Evolutionary conservation across 192 early-diverging fungal genomes (phyloP).

Genomic region (Coemansia sp.): DNA sequence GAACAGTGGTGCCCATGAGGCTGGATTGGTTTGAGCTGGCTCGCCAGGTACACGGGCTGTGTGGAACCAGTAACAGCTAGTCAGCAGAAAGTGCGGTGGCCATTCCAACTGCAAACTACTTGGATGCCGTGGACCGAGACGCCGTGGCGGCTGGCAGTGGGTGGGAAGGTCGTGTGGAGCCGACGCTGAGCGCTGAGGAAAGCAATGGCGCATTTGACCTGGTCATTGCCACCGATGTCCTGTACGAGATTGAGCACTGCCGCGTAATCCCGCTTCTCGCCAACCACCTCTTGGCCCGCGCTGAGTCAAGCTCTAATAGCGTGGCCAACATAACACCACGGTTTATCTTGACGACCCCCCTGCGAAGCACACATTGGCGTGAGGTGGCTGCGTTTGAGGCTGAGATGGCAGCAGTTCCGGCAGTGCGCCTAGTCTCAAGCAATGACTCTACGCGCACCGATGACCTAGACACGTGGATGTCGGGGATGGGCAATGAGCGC

Average conservation of each 20-base stretch:
- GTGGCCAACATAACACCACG: neutral
- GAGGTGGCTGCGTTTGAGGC: slow-evolving; percentile 21
- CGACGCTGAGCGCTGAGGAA: neutral
- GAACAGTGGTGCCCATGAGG: neutral
- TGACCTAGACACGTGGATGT: slow-evolving; percentile 9
- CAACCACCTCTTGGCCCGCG: slow-evolving; percentile 11
- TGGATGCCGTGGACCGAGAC: slow-evolving; percentile 4
- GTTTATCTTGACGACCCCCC: slow-evolving; percentile 12
- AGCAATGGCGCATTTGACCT: slow-evolving; percentile 8
- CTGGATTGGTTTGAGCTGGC: slow-evolving; percentile 20
- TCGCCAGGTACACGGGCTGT: neutral
- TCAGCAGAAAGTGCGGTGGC: neutral
- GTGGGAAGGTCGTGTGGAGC: neutral
- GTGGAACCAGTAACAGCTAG: neutral
- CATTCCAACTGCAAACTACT: neutral
- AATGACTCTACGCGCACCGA: slow-evolving; percentile 7
- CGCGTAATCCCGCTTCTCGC: slow-evolving; percentile 13
- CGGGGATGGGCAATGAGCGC: neutral
- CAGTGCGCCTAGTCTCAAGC: slow-evolving; percentile 1
- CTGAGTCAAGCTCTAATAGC: neutral
- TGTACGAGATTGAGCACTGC: slow-evolving; percentile 28
- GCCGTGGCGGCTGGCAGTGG: neutral
- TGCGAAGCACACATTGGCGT: slow-evolving; percentile 11
- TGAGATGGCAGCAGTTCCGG: slow-evolving; percentile 10
- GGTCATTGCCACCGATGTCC: slow-evolving; percentile 24